Conservation (phyloP, 2,329 filamentous ascomycete genomes). For the Fusarium veterinarium region DNA sequence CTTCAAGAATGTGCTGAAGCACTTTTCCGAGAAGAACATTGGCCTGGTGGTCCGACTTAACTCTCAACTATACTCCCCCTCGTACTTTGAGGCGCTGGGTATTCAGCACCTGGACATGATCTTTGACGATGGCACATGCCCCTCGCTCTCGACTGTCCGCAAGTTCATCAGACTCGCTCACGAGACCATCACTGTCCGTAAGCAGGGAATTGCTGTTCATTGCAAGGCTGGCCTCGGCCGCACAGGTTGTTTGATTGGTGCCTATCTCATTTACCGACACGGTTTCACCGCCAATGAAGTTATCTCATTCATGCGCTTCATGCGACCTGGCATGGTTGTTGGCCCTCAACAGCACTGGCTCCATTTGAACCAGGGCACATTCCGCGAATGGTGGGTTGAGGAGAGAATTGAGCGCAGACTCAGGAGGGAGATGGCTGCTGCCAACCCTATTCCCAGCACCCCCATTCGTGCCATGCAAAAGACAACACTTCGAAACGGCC, state of each 20-base stretch:
- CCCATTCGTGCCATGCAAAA: slow-evolving; percentile 72
- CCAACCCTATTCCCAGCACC: slow-evolving; percentile 65
- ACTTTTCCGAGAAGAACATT: slow-evolving; percentile 89
- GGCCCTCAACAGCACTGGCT: slow-evolving; percentile 99
- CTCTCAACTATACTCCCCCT: slow-evolving; percentile 93
- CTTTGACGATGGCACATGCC: slow-evolving; percentile 98
- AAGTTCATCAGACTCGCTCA: slow-evolving; percentile 96
- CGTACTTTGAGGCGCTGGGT: slow-evolving; percentile 95
- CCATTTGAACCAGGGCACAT: slow-evolving; percentile 94
- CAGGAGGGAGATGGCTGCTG: slow-evolving; percentile 67
- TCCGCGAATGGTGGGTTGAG: slow-evolving; percentile 99
- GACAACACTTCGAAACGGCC: slow-evolving; percentile 68
- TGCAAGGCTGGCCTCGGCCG: slow-evolving; percentile 97
- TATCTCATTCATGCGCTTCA: slow-evolving; percentile 98
- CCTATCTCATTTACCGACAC: slow-evolving; percentile 96
- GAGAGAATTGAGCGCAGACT: slow-evolving; percentile 80
- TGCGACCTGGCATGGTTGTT: slow-evolving; percentile 98
- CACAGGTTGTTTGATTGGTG: slow-evolving; percentile 95
- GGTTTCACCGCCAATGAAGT: slow-evolving; percentile 98
- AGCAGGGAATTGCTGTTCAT: slow-evolving; percentile 95
- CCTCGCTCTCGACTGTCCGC: slow-evolving; percentile 85
- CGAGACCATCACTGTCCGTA: slow-evolving; percentile 90
- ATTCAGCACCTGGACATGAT: slow-evolving; percentile 99
- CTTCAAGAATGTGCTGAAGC: slow-evolving; percentile 94
- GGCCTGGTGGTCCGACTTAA: slow-evolving; percentile 95